Conservation (phyloP, 768 basidiomycete species). For the Rickenella mellea region DNA sequence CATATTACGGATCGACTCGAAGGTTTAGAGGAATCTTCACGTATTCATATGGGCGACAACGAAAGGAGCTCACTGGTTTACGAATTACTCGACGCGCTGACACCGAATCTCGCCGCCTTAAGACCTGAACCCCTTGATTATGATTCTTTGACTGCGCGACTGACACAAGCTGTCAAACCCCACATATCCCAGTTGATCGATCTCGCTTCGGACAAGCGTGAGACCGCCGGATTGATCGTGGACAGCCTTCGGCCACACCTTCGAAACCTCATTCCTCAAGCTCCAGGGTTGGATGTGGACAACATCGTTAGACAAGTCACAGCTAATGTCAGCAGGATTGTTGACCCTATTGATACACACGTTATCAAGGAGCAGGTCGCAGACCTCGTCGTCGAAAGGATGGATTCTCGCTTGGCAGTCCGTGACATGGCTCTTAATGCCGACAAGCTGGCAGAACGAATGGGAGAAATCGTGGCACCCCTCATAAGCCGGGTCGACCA, state of each 20-base stretch:
- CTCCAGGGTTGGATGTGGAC: slow-evolving; percentile 38
- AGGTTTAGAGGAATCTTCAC: slow-evolving; percentile 41
- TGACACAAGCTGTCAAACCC: slow-evolving; percentile 81
- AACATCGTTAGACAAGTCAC: slow-evolving; percentile 50
- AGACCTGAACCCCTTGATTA: slow-evolving; percentile 69
- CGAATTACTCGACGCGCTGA: slow-evolving; percentile 46
- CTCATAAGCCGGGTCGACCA: slow-evolving; percentile 25
- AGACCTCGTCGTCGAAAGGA: slow-evolving; percentile 77
- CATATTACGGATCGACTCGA: slow-evolving; percentile 16
- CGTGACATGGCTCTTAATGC: slow-evolving; percentile 64
- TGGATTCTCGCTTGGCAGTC: slow-evolving; percentile 72
- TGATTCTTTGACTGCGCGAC: slow-evolving; percentile 60
- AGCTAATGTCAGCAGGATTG: slow-evolving; percentile 59
- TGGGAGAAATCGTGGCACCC: slow-evolving; percentile 42
- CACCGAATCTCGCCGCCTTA: slow-evolving; percentile 51
- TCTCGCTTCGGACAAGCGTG: slow-evolving; percentile 79
- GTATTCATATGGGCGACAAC: slow-evolving; percentile 28
- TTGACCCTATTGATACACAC: slow-evolving; percentile 72
- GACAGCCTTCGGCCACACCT: slow-evolving; percentile 61
- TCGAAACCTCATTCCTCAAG: slow-evolving; percentile 28
- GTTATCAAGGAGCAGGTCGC: slow-evolving; percentile 87
- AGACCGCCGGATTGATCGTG: slow-evolving; percentile 76
- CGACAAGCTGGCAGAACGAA: slow-evolving; percentile 44
- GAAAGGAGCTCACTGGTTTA: slow-evolving; percentile 54
- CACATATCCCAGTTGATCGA: slow-evolving; percentile 86